phyloP scores from a whole-genome alignment of 495 filamentous ascomycete species.

The Cudoniella acicularis region DNA sequence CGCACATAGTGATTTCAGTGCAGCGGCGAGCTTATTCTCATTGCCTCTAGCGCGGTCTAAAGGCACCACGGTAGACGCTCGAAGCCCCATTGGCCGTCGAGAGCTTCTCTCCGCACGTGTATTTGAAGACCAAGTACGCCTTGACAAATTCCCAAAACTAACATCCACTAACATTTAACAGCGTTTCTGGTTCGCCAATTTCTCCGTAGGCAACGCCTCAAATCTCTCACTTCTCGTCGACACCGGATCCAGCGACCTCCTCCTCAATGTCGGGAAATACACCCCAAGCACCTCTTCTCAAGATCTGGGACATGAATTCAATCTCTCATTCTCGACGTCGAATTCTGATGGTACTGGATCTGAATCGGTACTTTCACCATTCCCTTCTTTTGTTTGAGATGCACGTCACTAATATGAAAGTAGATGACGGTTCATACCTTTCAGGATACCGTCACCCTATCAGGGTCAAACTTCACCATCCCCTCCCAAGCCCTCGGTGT shows the following conservation, averaged over 20 bases:
- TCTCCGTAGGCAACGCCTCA: neutral
- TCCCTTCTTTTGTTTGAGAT: no score
- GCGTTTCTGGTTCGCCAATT: neutral
- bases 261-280: neutral
- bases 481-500: neutral
- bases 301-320: neutral
- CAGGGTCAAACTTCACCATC: neutral
- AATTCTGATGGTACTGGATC: neutral
- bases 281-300: neutral
- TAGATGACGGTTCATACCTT: conserved; percentile 3
- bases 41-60: no score
- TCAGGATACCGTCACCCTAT: neutral
- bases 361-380: neutral
- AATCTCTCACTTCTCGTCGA: neutral
- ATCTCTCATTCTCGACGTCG: neutral
- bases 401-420: neutral
- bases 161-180: no score
- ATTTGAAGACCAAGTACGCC: no score
- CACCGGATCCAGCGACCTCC: neutral
- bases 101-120: no score
- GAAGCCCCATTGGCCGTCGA: no score
- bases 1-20: no score
- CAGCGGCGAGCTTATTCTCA: no score
- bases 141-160: no score
- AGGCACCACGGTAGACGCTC: no score